Conservation (phyloP, 2,329 filamentous ascomycete species). For the Venturia nashicola region DNA sequence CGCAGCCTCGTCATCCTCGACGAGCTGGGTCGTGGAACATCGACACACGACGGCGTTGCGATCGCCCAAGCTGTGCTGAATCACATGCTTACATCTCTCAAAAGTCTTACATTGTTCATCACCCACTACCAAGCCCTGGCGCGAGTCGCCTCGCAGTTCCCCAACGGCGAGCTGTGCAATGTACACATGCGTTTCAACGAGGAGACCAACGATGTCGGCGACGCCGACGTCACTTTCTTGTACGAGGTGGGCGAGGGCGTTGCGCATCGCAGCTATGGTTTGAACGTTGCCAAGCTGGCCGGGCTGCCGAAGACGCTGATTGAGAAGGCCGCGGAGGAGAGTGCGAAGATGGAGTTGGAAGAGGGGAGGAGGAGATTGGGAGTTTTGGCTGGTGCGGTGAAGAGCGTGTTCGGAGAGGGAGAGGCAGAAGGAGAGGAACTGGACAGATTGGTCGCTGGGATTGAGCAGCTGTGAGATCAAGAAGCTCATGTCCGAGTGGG, state of each 20-base stretch:
- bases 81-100: conserved; percentile 67
- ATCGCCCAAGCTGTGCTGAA: conserved; percentile 91
- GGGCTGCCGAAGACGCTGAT: conserved; percentile 66
- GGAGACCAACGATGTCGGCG: no score
- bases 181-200: conserved; percentile 89
- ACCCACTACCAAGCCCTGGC: conserved; percentile 89
- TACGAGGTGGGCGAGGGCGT: conserved; percentile 88
- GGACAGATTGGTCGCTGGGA: no score
- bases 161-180: conserved; percentile 63
- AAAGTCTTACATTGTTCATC: conserved; percentile 82
- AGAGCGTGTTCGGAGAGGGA: no score
- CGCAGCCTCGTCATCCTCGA: conserved; percentile 83
- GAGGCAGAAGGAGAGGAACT: no score
- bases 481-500: no score
- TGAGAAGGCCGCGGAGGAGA: conserved; percentile 66
- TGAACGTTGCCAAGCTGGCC: conserved; percentile 85
- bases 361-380: conserved; percentile 3
- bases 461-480: no score
- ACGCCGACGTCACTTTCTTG: conserved; percentile 81
- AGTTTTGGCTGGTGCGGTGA: background rate
- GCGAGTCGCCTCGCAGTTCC: conserved; percentile 59
- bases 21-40: conserved; percentile 86
- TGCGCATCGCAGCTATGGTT: conserved; percentile 82
- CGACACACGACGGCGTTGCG: conserved; percentile 89
- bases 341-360: conserved; percentile 63